Percentiles rank a stretch among this genome's conserved stretches.
Conservation (phyloP, 352 stramenopile genomes). For the Blastocystis sp. region DNA sequence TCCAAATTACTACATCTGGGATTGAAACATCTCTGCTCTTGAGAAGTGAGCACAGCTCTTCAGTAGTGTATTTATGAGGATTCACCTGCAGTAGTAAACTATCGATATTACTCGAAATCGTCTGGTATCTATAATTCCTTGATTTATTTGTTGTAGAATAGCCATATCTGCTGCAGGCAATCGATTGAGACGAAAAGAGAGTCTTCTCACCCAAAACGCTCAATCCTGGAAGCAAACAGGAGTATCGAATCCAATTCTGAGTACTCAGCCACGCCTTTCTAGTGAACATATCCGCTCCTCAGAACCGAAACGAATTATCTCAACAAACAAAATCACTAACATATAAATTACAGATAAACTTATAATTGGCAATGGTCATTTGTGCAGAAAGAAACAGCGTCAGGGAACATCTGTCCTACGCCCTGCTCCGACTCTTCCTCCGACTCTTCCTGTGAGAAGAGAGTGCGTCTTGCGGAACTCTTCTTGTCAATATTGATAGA, state of each 20-base stretch:
- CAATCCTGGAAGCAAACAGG: neutral
- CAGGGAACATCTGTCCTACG: slow-evolving; percentile 48
- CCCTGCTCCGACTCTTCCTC: slow-evolving; percentile 3
- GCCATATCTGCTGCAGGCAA: neutral
- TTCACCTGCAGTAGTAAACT: neutral
- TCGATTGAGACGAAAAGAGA: neutral
- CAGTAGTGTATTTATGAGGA: neutral
- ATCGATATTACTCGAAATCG: neutral
- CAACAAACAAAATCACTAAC: neutral
- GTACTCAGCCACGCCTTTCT: neutral
- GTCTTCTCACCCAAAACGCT: neutral
- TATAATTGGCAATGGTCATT: slow-evolving; percentile 61
- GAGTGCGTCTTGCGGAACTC: neutral
- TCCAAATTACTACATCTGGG: neutral
- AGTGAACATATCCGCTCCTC: neutral
- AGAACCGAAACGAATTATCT: neutral
- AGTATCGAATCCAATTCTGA: neutral
- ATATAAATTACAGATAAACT: slow-evolving; percentile 33
- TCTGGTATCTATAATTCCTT: neutral
- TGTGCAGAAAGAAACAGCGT: slow-evolving; percentile 54
- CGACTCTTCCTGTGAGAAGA: neutral
- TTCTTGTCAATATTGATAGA: neutral
- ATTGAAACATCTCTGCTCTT: neutral
- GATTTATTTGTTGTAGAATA: neutral
- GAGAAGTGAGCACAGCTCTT: neutral